These are phyloP conservation scores for Trichoderma virens DNA, from an alignment of 495 filamentous ascomycete genomes.

Conservation along the genomic window DNA sequence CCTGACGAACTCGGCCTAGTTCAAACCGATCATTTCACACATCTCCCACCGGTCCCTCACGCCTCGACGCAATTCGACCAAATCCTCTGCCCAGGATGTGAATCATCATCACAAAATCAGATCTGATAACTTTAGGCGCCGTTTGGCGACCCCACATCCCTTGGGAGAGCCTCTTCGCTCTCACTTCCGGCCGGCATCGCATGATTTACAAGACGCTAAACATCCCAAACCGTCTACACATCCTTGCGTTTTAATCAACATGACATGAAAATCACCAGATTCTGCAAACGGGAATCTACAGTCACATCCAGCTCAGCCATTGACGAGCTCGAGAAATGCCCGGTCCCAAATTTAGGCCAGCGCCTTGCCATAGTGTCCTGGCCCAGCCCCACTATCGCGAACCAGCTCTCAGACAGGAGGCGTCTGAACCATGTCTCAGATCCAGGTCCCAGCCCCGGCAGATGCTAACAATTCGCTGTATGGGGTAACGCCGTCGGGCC, in stretches of 20 bases:
- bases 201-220: neutral
- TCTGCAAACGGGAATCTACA: neutral
- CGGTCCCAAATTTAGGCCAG: neutral
- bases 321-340: neutral
- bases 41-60: no score
- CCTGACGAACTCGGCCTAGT: neutral
- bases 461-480: neutral
- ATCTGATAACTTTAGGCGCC: neutral
- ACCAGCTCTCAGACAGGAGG: slow-evolving; percentile 8
- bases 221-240: neutral
- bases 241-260: neutral
- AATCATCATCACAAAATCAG: neutral
- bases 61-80: neutral
- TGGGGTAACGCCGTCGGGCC: neutral
- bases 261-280: slow-evolving; percentile 1
- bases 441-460: neutral
- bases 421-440: slow-evolving; percentile 12
- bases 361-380: neutral
- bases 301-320: neutral
- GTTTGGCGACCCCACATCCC: neutral
- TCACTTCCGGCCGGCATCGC: neutral
- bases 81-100: neutral
- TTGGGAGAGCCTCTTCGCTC: neutral
- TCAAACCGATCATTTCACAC: neutral
- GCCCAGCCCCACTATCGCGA: slow-evolving; percentile 2